Evolutionary conservation across 163 green algal species (phyloP).

Genomic region (Scenedesmus sp.): DNA sequence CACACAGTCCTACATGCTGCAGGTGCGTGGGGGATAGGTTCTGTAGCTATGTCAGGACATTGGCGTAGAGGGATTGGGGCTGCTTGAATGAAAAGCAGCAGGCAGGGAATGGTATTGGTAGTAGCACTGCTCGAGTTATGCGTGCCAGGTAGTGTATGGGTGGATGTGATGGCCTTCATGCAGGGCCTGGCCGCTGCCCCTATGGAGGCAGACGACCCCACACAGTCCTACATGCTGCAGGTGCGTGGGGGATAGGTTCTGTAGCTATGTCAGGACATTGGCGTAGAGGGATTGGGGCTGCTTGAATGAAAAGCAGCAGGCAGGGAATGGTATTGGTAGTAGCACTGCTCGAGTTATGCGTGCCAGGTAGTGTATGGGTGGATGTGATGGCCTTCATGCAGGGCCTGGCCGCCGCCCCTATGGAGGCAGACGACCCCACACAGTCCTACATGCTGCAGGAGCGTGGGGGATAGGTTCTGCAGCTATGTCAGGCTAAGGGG

Average conservation of each 20-base stretch:
- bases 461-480: not conserved
- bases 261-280: not conserved
- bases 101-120: not conserved
- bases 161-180: conserved; percentile 89
- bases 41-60: not conserved
- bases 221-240: conserved; percentile 94
- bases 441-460: conserved; percentile 93
- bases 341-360: no score
- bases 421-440: conserved; percentile 95
- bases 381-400: conserved; percentile 91
- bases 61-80: not conserved
- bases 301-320: not conserved
- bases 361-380: no score
- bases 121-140: no score
- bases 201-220: conserved; percentile 94
- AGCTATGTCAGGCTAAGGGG: not conserved
- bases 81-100: not conserved
- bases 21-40: conserved; percentile 51
- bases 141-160: no score
- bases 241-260: conserved; percentile 13
- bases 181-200: conserved; percentile 74
- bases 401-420: conserved; percentile 71
- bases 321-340: not conserved
- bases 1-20: conserved; percentile 94
- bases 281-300: not conserved